Percentiles rank a stretch among this genome's conserved stretches.
These are phyloP conservation scores for Rauvolfia tetraphylla DNA, from an alignment of 257 asterid genomes.

Conservation along the genomic window DNA sequence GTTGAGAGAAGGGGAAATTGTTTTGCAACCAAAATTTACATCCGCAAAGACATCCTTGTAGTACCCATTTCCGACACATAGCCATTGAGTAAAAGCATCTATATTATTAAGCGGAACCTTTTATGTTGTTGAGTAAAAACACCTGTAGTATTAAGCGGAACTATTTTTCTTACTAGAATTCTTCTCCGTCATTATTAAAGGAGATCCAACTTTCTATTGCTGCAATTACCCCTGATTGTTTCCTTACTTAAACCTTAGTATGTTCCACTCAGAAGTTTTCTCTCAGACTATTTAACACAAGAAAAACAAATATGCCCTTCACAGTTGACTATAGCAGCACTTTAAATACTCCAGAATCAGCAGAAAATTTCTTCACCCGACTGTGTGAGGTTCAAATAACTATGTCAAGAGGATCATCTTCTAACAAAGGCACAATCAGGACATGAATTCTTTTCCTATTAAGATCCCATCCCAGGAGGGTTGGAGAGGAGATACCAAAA, in stretches of 20 bases:
- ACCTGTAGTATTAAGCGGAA: neutral
- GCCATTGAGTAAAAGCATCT: too few relatives aligned
- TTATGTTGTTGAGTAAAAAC: neutral
- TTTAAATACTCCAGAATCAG: neutral
- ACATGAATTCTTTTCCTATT: neutral
- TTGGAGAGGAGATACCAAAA: neutral
- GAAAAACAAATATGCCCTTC: neutral
- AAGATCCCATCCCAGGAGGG: neutral
- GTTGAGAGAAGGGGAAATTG: neutral
- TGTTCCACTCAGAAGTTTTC: neutral
- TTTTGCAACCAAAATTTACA: neutral
- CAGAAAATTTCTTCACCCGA: neutral
- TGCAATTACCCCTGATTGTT: neutral
- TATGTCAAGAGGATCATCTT: neutral
- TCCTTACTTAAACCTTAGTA: neutral
- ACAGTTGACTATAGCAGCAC: neutral
- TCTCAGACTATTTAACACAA: neutral
- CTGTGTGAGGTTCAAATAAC: neutral
- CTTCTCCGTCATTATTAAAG: neutral
- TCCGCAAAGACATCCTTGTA: neutral
- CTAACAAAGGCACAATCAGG: neutral
- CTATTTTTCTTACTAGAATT: neutral
- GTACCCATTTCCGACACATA: too few relatives aligned
- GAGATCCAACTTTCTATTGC: neutral
- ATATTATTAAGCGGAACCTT: too few relatives aligned